Base-by-base conservation (phyloP, 805 yeast species). In the Hanseniaspora vineae region DNA sequence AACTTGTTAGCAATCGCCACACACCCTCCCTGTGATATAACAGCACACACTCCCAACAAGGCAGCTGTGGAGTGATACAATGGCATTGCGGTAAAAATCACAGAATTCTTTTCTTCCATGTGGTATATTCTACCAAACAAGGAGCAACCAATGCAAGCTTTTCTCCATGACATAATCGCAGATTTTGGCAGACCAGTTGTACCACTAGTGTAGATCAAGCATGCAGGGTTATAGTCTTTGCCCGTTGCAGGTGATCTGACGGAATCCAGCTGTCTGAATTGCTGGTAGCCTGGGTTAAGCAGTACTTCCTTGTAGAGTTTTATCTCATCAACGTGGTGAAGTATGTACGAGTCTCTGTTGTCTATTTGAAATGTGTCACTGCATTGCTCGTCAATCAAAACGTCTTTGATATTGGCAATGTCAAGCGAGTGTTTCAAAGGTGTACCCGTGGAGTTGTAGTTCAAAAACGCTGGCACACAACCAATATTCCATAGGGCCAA, bases 111-210 rank as follows among this genome's bases (percentile, higher is more conserved):
- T 19, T 42, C 48, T n/a, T 67, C 62, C 54, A 86, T 70, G 50
- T 78, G 73, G 67, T 83, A 74, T 40, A 85, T 80, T 52, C 73
- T 73, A 1, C 86, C 85, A 58, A 86, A 88, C 23, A 85, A 59
- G 2, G 72, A 64, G 1, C 86, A 67, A 1, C 95, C 95, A 68
- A 83, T 69, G 44, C 72, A 75, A 6, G 84, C 75, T 64, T 88
- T 89, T 57, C 87, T 73, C 96, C 96, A 88, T 4, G 92, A 81
- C 80, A 89, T 80, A 48, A 84, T 82, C 1, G 95, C 97, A 5
- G 96, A 84, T 64, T 89, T 89, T 14, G 97, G 97, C 51, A 89
- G 67, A 0, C 97, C 97, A 0, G 97, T 86, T 6, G 97, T 90
- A 39, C 97, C 97, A 0, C 95, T 84, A 0, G 97, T 89, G 63